Conservation (phyloP, 805 yeast species). For the Helenozyma baotianmanensis region DNA sequence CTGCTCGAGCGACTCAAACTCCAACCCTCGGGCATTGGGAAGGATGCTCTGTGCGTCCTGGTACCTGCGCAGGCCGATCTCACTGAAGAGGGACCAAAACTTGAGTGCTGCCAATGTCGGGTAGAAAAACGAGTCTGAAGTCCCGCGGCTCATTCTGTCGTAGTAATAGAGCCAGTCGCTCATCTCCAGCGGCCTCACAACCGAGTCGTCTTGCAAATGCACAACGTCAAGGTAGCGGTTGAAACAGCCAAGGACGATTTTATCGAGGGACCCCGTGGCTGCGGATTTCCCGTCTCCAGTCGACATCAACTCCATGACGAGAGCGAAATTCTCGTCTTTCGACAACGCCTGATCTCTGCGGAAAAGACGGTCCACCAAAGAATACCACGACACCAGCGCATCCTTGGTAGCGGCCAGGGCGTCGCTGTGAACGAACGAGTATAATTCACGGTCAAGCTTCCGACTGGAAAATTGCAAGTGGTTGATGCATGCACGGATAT, state of each 20-base stretch:
- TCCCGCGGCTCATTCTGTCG: slow-evolving; percentile 46
- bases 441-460: slow-evolving; percentile 10
- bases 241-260: slow-evolving; percentile 69
- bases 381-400: slow-evolving; percentile 60
- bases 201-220: slow-evolving; percentile 56
- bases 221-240: slow-evolving; percentile 56
- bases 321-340: slow-evolving; percentile 45
- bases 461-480: slow-evolving; percentile 61
- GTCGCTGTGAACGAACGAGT: slow-evolving; percentile 1
- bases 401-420: slow-evolving; percentile 45
- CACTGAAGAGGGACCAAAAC: slow-evolving; percentile 62
- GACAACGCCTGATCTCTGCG: slow-evolving; percentile 42
- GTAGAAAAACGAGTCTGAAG: slow-evolving; percentile 43
- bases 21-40: slow-evolving; percentile 29
- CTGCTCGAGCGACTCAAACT: slow-evolving; percentile 37
- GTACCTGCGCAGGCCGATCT: slow-evolving; percentile 36
- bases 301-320: slow-evolving; percentile 44
- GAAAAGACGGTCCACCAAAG: slow-evolving; percentile 59
- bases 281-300: slow-evolving; percentile 33
- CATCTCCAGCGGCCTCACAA: slow-evolving; percentile 53
- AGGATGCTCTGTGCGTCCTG: slow-evolving; percentile 17
- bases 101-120: slow-evolving; percentile 54
- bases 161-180: slow-evolving; percentile 76
- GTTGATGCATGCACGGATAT: slow-evolving; percentile 81
- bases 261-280: slow-evolving; percentile 50